Evolutionary conservation across 495 filamentous ascomycete species (phyloP), one percentile per base, ranked within the genome.

Genomic region (Amniculicola lignicola): DNA sequence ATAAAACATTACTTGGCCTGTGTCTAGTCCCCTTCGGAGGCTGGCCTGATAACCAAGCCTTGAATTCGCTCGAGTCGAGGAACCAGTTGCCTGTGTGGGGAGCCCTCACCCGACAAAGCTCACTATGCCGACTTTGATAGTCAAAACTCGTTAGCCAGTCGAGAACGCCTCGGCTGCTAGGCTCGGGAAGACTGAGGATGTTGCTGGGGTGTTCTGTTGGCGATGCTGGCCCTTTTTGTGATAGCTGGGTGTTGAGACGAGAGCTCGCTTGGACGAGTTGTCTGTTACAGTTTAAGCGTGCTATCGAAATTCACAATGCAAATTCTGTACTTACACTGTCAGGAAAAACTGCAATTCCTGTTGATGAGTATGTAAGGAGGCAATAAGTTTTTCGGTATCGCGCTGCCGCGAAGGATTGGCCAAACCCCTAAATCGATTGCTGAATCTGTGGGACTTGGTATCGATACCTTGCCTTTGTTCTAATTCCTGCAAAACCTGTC

Each of bases 71-170:
- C 40, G 40, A 43, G 16, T 43, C 40, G 40, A 21, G 21, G 19
- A 43, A 43, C 40, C 40, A 43, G 12, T 15, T 21, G 14, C 40
- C 40, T 3, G 40, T 43, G 24, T 43, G 40, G 19, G 40, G 40
- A 9, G 40, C 21, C 4, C 40, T 15, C 16, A 43, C 40, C 12
- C 40, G 40, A 4, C 12, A 43, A 21, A 43, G 40, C 16, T 43
- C 40, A 19, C 24, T 15, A 43, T 43, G 40, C 19, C 40, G 40
- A 43, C 21, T 43, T 43, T 43, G 40, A 19, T 43, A 43, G 19
- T 43, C 40, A 21, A 21, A 43, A 4, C 40, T n/a, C 2, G 40
- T 43, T 2, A 43, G 40, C 40, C 40, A 43, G 21, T 43, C 40
- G 19, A 43, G 40, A 6, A 43, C 16, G 19, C 6, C 16, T 21